Conservation (phyloP, 331 rosid species). For the Erythrophleum ivorense region DNA sequence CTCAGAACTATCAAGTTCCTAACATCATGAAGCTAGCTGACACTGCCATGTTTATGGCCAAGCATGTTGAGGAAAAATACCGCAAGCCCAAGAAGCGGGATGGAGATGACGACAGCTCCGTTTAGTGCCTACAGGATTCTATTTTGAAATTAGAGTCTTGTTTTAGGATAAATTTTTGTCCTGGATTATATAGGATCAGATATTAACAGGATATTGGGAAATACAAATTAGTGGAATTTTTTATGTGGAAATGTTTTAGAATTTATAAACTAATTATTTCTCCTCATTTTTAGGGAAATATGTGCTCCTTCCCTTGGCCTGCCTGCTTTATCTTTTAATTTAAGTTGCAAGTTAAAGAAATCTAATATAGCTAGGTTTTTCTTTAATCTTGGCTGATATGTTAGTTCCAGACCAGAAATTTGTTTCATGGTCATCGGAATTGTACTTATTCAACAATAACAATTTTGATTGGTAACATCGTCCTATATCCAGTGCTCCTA, state of each 20-base stretch:
- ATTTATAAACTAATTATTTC: neutral
- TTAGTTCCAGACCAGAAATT: constrained; percentile 1
- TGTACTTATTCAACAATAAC: neutral
- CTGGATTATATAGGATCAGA: constrained; percentile 22
- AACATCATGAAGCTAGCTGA: constrained; percentile 61
- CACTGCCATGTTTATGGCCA: constrained; percentile 52
- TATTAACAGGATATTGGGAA: constrained; percentile 10
- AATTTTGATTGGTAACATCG: neutral
- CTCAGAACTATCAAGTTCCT: constrained; percentile 68
- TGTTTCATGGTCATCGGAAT: constrained; percentile 31
- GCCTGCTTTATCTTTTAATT: neutral
- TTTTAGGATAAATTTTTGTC: neutral
- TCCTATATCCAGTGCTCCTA: constrained; percentile 20
- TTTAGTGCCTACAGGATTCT: neutral
- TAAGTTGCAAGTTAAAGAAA: neutral
- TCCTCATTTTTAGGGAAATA: neutral
- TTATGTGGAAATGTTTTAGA: constrained; percentile 11
- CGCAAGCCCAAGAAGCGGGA: constrained; percentile 64
- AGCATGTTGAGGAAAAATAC: constrained; percentile 60
- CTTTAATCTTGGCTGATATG: constrained; percentile 26
- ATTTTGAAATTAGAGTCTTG: constrained; percentile 38
- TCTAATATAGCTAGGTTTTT: constrained; percentile 1
- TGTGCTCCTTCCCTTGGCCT: neutral
- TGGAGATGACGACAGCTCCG: constrained; percentile 42
- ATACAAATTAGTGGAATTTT: constrained; percentile 11